phyloP scores from a whole-genome alignment of 441 rosid genomes.

The Theobroma grandiflorum region DNA sequence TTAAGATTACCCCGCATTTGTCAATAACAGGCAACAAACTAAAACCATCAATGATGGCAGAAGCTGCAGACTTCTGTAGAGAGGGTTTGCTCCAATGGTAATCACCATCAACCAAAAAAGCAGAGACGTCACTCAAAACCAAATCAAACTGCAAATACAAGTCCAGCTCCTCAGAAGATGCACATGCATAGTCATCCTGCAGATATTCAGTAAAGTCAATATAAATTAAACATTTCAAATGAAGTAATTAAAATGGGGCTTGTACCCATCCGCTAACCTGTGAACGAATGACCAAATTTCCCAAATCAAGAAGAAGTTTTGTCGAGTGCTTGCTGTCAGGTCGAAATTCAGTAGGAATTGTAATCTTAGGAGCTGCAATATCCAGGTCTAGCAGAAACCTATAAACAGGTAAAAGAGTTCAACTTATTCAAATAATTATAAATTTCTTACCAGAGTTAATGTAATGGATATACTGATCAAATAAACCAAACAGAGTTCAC shows the following conservation, averaged over 20 bases:
- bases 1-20: constrained; percentile 87
- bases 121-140: constrained; percentile 93
- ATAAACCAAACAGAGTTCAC: constrained; percentile 16
- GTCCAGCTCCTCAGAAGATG: constrained; percentile 62
- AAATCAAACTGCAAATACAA: constrained; percentile 95
- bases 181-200: constrained; percentile 74
- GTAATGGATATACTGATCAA: background rate
- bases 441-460: background rate
- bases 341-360: constrained; percentile 91
- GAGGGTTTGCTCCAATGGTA: constrained; percentile 75
- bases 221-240: constrained; percentile 25
- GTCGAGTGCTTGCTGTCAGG: constrained; percentile 80
- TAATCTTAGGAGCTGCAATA: constrained; percentile 99
- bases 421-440: constrained; percentile 10
- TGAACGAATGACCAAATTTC: constrained; percentile 89
- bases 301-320: constrained; percentile 96
- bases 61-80: constrained; percentile 40
- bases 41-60: constrained; percentile 41
- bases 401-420: constrained; percentile 35
- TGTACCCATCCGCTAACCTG: constrained; percentile 57
- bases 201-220: constrained; percentile 33
- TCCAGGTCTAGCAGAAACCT: constrained; percentile 98
- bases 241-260: constrained; percentile 19
- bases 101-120: constrained; percentile 96
- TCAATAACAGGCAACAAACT: constrained; percentile 91